A percentile compares a stretch with the other conserved stretches of the same genome.
phyloP scores from a whole-genome alignment of 305 asterid species.

The Fraxinus nigra region DNA sequence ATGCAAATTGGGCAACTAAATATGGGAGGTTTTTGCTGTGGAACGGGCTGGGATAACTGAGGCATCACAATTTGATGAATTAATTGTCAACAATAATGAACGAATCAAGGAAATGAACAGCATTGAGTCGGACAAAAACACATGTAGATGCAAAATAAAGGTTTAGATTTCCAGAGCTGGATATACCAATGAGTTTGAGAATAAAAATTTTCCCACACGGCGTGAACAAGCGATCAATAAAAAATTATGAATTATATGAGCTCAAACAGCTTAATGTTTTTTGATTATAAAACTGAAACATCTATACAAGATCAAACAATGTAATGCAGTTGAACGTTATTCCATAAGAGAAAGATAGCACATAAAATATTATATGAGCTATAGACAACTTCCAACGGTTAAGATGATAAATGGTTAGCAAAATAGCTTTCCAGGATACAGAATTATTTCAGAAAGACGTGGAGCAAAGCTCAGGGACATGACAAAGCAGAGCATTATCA shows the following conservation, averaged over 20 bases:
- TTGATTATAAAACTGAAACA: not conserved
- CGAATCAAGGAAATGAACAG: not conserved
- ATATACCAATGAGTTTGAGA: not conserved
- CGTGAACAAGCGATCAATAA: not conserved
- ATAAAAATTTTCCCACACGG: not conserved
- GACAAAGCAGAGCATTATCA: not conserved
- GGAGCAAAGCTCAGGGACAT: not conserved
- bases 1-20: slow-evolving; percentile 3
- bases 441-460: not conserved
- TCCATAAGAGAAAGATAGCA: not conserved
- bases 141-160: not conserved
- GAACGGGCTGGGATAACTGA: not conserved
- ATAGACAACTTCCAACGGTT: not conserved
- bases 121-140: not conserved
- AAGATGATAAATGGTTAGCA: not conserved
- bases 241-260: not conserved
- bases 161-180: not conserved
- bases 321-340: not conserved
- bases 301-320: not conserved
- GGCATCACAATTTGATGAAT: not conserved
- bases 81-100: not conserved
- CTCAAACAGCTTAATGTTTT: not conserved
- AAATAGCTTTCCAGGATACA: not conserved
- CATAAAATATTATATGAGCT: not conserved
- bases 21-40: not conserved